Percentiles rank a stretch among this genome's conserved stretches.
These are phyloP conservation scores for Plenodomus biglobosus DNA, from an alignment of 2,329 filamentous ascomycete species.

Conservation along the genomic window DNA sequence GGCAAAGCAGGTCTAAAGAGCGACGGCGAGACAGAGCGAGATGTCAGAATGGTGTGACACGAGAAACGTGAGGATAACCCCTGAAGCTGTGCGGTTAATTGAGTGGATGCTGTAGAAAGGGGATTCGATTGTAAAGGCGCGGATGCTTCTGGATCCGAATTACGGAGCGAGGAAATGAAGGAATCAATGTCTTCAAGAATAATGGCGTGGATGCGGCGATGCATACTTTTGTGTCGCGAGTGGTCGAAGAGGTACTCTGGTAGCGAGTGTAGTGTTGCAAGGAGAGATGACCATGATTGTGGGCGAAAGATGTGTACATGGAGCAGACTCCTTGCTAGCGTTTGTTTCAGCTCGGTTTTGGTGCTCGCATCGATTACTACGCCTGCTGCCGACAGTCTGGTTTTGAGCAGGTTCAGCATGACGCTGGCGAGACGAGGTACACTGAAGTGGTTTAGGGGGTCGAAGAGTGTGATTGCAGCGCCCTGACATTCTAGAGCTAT, in stretches of 20 bases:
- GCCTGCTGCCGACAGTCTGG: not conserved
- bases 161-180: conserved; percentile 43
- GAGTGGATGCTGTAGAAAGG: conserved; percentile 15
- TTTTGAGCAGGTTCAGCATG: conserved; percentile 27
- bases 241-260: conserved; percentile 54
- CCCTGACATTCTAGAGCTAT: conserved; percentile 46
- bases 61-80: conserved; percentile 13
- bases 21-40: conserved; percentile 10
- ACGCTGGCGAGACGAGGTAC: conserved; percentile 50
- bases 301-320: conserved; percentile 64
- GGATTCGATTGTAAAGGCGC: conserved; percentile 4
- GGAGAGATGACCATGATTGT: conserved; percentile 52
- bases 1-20: conserved; percentile 27
- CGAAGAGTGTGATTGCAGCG: conserved; percentile 55
- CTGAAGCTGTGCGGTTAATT: conserved; percentile 15
- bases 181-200: conserved; percentile 58
- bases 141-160: not conserved
- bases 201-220: conserved; percentile 53
- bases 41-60: conserved; percentile 16
- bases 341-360: conserved; percentile 15
- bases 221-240: conserved; percentile 52
- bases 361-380: not conserved
- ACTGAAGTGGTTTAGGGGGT: conserved; percentile 59
- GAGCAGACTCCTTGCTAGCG: conserved; percentile 48
- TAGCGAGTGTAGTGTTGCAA: conserved; percentile 53